Evolutionary conservation across 192 early-diverging fungal species (phyloP), one percentile per base, ranked within the genome.

Genomic region (Linnemannia exigua): DNA sequence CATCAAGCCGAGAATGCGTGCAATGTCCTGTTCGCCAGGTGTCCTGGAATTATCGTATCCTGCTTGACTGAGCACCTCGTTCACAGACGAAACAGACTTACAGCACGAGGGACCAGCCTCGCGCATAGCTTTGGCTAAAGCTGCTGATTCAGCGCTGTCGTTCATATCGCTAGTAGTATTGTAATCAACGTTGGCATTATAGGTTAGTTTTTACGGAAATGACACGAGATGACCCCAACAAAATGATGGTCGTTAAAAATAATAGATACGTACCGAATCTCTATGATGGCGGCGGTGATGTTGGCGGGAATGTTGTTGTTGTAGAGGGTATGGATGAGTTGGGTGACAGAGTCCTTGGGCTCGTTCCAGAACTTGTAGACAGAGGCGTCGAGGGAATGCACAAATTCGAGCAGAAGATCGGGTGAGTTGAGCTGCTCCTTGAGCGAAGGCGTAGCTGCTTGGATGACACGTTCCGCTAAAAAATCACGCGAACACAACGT

Each of bases 1-100:
- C 92, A 96, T 95, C 89, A 94, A 91, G 25, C 91, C 92, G 44
- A 96, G 58, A 9, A 87, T 84, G 31, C 91, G 90, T 20, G 94
- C 93, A 28, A 96, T 90, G 67, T 91, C 89, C 28, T 89, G 77
- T 52, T 92, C 92, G 28, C 80, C 71, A 2, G 89, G 83, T 19
- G 72, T 70, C 41, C 81, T 84, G 33, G 76, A 67, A 16, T 52
- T 79, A 31, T 82, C 88, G 17, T 79, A 80, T 63, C 82, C 87
- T 7, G 80, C 79, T 70, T 92, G 84, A 36, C 73, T 79, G 47
- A 93, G 54, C 16, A 92, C 16, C 48, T 89, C 88, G 47, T 84
- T 81, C 44, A 92, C 86, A 66, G 91, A 75, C 2, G 79, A 36
- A 36, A 54, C 37, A 3, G 90, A 86, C 61, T 79, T 77, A 72